Base-by-base conservation (phyloP, 1,284 basidiomycete genomes). In the Ganoderma resinaceum region DNA sequence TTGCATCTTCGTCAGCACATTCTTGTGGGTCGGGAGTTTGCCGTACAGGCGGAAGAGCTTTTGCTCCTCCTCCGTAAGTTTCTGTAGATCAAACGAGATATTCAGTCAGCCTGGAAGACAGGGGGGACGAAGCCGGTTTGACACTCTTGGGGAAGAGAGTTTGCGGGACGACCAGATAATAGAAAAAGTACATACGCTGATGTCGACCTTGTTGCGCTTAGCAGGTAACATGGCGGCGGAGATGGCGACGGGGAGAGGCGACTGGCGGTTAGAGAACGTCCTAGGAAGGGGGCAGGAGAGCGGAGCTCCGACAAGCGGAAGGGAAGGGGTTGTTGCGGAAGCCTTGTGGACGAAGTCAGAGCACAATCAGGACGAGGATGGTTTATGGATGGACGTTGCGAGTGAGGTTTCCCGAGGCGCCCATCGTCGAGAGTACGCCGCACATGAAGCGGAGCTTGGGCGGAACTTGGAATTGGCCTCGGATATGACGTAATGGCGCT, bases 11-110 rank as follows among this genome's bases (percentile, higher is more conserved):
- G 89, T 94, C 73, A 98, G 86, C 62, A 94, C 84, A 80, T 95
- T 97, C 90, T 98, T 98, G 82, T 95, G 93, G 20, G 89, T 91
- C 20, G 97, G 97, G 37, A 98, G 85, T 82, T 97, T 97, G 72
- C 97, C 97, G 82, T 99, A 99, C 78, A 96, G 89, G 77, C 92
- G 89, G 85, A 98, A 97, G 73, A 98, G 89, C 84, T 96, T 94
- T 82, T 96, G 91, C 84, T 99, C 97, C 83, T 98, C 93, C 78
- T 94, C 92, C 74, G 87, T 90, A 83, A 98, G 82, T 79, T 91
- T 91, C 95, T 97, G 77, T 46, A 77, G 70, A 52, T 29, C 29
- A 33, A 18, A 31, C 16, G 18, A 31, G 55, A 26, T 43, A 55
- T 69, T 5, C 18, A 49, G 57, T 63, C 43, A 68, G 65, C 62